phyloP scores from a whole-genome alignment of 139 green algal species.

The Cymbomonas tetramitiformis region DNA sequence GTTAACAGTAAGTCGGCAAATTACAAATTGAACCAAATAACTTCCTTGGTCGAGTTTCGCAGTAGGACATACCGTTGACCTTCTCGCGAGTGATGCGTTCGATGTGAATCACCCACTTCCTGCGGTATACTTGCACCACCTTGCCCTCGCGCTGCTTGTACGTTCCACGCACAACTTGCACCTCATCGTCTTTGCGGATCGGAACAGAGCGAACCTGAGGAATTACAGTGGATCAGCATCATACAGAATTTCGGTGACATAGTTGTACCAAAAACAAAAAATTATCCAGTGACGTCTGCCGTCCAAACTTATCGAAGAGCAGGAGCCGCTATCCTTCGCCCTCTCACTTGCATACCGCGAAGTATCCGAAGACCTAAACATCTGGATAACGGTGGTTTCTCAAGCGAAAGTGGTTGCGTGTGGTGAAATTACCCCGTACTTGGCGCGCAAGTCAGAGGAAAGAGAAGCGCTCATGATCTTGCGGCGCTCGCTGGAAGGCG shows the following conservation, averaged over 20 bases:
- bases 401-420: too few relatives aligned
- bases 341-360: too few relatives aligned
- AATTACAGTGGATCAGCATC: too few relatives aligned
- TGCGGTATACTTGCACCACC: conserved; percentile 89
- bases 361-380: too few relatives aligned
- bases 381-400: too few relatives aligned
- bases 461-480: conserved; percentile 91
- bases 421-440: conserved; percentile 46
- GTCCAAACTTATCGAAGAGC: too few relatives aligned
- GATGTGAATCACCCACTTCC: conserved; percentile 99
- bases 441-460: conserved; percentile 73
- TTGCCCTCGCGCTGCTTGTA: conserved; percentile 96
- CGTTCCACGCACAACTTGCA: conserved; percentile 80
- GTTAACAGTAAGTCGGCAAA: not conserved
- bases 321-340: too few relatives aligned
- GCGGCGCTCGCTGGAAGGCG: conserved; percentile 64
- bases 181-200: conserved; percentile 97
- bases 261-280: not conserved
- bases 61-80: conserved; percentile 75
- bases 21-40: conserved; percentile 15
- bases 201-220: conserved; percentile 79
- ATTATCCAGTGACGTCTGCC: too few relatives aligned
- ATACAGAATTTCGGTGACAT: not conserved
- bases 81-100: conserved; percentile 95
- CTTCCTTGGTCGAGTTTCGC: conserved; percentile 1